These are phyloP conservation scores for Metschnikowia hibisci DNA, from an alignment of 805 yeast genomes.

Conservation along the genomic window DNA sequence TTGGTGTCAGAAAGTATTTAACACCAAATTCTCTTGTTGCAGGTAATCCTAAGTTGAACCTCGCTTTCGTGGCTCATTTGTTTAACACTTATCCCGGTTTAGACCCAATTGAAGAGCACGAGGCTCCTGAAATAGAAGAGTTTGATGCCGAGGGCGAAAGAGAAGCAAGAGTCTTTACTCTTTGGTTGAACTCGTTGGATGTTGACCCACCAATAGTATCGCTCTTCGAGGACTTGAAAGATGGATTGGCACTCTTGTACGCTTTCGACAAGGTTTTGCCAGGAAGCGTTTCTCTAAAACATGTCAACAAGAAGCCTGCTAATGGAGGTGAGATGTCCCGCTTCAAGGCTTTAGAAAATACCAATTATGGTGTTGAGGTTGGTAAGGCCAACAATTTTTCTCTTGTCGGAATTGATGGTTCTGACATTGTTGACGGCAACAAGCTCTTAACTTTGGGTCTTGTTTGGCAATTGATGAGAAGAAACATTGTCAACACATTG, in stretches of 20 bases:
- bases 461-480: constrained; percentile 98
- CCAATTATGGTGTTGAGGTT: constrained; percentile 96
- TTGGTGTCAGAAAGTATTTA: constrained; percentile 89
- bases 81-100: constrained; percentile 96
- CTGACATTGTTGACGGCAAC: constrained; percentile 93
- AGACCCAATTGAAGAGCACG: constrained; percentile 89
- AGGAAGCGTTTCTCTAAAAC: constrained; percentile 76
- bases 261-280: constrained; percentile 96
- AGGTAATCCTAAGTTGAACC: constrained; percentile 93
- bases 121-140: constrained; percentile 91
- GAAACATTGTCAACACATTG: constrained; percentile 85
- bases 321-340: constrained; percentile 74
- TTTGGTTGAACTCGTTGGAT: constrained; percentile 95
- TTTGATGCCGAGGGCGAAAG: constrained; percentile 99
- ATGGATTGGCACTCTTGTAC: constrained; percentile 82
- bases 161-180: constrained; percentile 96
- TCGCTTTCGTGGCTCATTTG: constrained; percentile 95
- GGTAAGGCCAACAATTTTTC: constrained; percentile 93
- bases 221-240: constrained; percentile 90
- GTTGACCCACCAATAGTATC: constrained; percentile 93
- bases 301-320: constrained; percentile 79
- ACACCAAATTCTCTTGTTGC: constrained; percentile 91
- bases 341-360: constrained; percentile 93
- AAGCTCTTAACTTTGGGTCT: constrained; percentile 84
- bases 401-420: constrained; percentile 95